Evolutionary conservation across 352 stramenopile genomes (phyloP).

Genomic region (Phytophthora colocasiae): DNA sequence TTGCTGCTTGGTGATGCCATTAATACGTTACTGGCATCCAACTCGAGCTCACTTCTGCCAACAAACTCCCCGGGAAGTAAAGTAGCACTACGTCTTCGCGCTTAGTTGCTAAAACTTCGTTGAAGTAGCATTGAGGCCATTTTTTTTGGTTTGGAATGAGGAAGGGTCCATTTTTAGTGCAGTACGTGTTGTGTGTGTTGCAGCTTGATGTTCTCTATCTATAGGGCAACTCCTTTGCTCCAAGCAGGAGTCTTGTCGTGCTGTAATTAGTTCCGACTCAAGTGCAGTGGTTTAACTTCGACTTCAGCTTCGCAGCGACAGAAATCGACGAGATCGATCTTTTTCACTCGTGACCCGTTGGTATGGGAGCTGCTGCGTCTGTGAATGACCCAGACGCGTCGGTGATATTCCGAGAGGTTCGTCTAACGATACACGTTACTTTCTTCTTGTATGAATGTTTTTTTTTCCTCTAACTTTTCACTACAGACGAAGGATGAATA

Average conservation of each 20-base stretch:
- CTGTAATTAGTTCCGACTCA: constrained; percentile 22
- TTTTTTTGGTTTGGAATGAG: too few species aligned
- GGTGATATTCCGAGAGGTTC: constrained; percentile 30
- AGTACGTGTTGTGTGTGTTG: too few species aligned
- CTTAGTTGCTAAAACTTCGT: too few species aligned
- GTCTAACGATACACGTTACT: constrained; percentile 5
- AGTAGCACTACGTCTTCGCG: too few species aligned
- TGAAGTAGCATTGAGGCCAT: too few species aligned
- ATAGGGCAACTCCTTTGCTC: constrained; percentile 13
- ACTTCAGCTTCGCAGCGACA: not conserved
- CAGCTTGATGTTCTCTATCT: constrained; percentile 17
- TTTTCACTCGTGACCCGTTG: not conserved
- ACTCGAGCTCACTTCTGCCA: too few species aligned
- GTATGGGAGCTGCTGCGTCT: constrained; percentile 35
- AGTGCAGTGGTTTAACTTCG: constrained; percentile 9
- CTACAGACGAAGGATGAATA: constrained; percentile 49
- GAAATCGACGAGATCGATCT: not conserved
- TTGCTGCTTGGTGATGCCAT: too few species aligned
- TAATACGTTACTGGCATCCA: too few species aligned
- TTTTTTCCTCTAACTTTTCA: not conserved
- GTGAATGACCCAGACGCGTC: constrained; percentile 21
- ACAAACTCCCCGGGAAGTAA: too few species aligned
- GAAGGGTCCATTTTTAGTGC: too few species aligned
- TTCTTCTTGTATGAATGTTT: not conserved
- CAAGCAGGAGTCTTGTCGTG: constrained; percentile 14